Percentiles rank a stretch among this genome's conserved stretches.
Conservation (phyloP, 1,139 yeast species). For the Geotrichum cucujoidarum region DNA sequence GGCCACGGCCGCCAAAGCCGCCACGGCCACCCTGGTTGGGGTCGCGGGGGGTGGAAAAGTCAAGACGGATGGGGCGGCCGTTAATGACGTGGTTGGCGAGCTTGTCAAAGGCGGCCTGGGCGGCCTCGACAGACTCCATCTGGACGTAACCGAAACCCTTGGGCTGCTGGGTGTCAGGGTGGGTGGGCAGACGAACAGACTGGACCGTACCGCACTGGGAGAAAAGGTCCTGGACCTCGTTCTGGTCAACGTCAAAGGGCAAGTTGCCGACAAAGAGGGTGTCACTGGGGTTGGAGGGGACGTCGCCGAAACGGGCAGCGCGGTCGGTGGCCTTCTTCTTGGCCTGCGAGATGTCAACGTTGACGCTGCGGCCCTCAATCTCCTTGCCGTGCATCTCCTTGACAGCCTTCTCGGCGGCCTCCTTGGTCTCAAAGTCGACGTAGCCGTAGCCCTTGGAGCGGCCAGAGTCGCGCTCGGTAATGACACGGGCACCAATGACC, state of each 20-base stretch:
- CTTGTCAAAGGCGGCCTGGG: conserved; percentile 80
- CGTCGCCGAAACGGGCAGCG: conserved; percentile 16
- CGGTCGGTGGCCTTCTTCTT: conserved; percentile 48
- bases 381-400: conserved; percentile 84
- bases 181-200: conserved; percentile 92
- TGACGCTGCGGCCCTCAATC: conserved; percentile 94
- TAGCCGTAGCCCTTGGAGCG: conserved; percentile 97
- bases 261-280: conserved; percentile 94
- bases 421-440: conserved; percentile 79
- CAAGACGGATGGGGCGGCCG: conserved; percentile 92
- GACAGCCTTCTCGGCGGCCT: conserved; percentile 83
- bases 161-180: conserved; percentile 97
- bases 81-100: conserved; percentile 84
- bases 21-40: conserved; percentile 41
- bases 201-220: conserved; percentile 74
- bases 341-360: conserved; percentile 85
- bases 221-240: conserved; percentile 64
- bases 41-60: conserved; percentile 87
- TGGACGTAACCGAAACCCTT: conserved; percentile 99
- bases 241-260: conserved; percentile 83
- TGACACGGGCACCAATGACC: conserved; percentile 83
- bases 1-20: conserved; percentile 40
- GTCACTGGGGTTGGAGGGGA: conserved; percentile 50
- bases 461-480: conserved; percentile 86
- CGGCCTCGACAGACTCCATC: conserved; percentile 79